A percentile compares a stretch with the other conserved stretches of the same genome.
Evolutionary conservation across 2,329 filamentous ascomycete genomes (phyloP).

Genomic region (Fusarium subtropicale): DNA sequence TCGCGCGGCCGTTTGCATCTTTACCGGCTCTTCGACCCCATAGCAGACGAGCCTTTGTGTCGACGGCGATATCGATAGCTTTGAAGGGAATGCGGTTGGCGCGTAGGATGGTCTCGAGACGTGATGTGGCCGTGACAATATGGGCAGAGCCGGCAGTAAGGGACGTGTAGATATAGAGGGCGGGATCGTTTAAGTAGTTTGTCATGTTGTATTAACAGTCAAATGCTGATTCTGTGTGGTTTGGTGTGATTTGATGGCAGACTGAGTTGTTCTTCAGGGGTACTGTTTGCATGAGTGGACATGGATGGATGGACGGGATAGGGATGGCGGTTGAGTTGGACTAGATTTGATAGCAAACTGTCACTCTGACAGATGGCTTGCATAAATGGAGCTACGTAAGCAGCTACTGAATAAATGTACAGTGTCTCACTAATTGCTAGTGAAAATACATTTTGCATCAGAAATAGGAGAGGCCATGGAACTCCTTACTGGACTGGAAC

Average conservation of each 20-base stretch:
- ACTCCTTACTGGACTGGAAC: conserved; percentile 41
- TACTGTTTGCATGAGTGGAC: conserved; percentile 32
- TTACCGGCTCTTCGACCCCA: conserved; percentile 88
- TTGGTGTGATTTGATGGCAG: conserved; percentile 3
- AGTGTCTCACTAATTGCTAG: not conserved
- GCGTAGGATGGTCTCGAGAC: conserved; percentile 94
- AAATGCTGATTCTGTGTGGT: conserved; percentile 4
- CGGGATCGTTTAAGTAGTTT: conserved; percentile 70
- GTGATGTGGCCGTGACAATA: conserved; percentile 94
- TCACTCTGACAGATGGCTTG: conserved; percentile 2
- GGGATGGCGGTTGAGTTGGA: conserved; percentile 7
- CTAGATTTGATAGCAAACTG: conserved; percentile 16
- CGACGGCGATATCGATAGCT: conserved; percentile 89
- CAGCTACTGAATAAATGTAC: conserved; percentile 8
- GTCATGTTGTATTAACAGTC: conserved; percentile 48
- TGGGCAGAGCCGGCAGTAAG: conserved; percentile 95
- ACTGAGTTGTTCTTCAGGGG: conserved; percentile 21
- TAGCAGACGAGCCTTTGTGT: conserved; percentile 87
- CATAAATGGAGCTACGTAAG: conserved; percentile 35
- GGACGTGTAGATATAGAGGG: conserved; percentile 95
- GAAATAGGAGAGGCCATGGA: conserved; percentile 33
- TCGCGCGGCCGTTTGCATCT: conserved; percentile 67
- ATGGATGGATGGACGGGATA: not conserved
- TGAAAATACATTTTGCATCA: conserved; percentile 6
- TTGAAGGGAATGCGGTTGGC: conserved; percentile 95